Conservation (phyloP, 768 basidiomycete genomes). For the Leucocoprinus leucothites region DNA sequence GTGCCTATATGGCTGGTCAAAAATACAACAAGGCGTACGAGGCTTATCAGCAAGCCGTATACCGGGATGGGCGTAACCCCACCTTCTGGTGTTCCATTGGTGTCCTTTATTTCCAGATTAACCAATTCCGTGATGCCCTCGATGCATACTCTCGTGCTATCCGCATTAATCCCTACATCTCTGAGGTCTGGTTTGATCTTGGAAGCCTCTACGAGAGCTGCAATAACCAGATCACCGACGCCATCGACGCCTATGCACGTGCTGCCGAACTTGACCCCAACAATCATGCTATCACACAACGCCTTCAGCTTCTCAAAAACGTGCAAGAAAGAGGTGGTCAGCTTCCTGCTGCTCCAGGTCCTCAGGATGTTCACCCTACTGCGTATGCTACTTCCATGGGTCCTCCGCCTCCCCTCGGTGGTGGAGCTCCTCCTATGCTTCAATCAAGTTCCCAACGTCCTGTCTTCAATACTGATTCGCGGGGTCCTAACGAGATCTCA, state of each 20-base stretch:
- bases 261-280: conserved; percentile 90
- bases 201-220: conserved; percentile 97
- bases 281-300: conserved; percentile 79
- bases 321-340: conserved; percentile 75
- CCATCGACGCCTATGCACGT: conserved; percentile 96
- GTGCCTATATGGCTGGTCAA: conserved; percentile 97
- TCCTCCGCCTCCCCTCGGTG: conserved; percentile 65
- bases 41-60: conserved; percentile 98
- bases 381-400: conserved; percentile 82
- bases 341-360: conserved; percentile 84
- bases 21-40: conserved; percentile 99
- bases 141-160: conserved; percentile 99
- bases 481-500: conserved; percentile 56
- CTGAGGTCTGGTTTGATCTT: conserved; percentile 95
- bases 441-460: conserved; percentile 50
- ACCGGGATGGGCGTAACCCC: conserved; percentile 97
- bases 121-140: conserved; percentile 97
- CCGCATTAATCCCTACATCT: conserved; percentile 97
- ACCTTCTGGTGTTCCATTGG: conserved; percentile 99
- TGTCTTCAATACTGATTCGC: conserved; percentile 63
- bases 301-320: conserved; percentile 73
- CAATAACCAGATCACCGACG: conserved; percentile 98
- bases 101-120: conserved; percentile 99
- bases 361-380: conserved; percentile 95
- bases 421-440: conserved; percentile 67